Evolutionary conservation across 441 rosid genomes (phyloP), one percentile per base, ranked within the genome.

Genomic region (Capsella rubella): DNA sequence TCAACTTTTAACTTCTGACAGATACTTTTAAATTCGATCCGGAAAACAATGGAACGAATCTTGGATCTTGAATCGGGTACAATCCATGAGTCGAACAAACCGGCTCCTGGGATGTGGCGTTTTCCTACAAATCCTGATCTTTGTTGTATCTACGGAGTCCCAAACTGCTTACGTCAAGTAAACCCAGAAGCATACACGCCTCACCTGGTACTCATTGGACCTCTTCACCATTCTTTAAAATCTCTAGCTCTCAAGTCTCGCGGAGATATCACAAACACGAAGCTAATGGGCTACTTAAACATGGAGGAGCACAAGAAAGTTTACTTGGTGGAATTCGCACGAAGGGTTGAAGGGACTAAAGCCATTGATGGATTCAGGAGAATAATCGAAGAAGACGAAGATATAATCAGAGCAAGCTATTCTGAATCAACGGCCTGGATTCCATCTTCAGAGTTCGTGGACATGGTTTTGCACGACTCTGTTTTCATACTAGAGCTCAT

Each of bases 381-480:
- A 31, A 32, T 13, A 5, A 40, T 37, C 5, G 1, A 53, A 25
- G 3, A 43, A 11, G 14, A 61, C 0, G 46, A 32, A 18, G 45
- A 35, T 3, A 27, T 25, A 0, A 67, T 67, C 15, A 67, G 71
- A 34, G 51, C 39, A 49, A 66, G 67, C 60, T 74, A 74, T 8
- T 29, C 39, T 0, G 79, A 74, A 37, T 67, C 78, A 58, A 74
- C 51, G 15, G 37, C 64, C 0, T 74, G 73, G 68, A 67, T 74
- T 27, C 0, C 12, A 49, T 50, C 78, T 59, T 0, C 2, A 16
- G 5, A 67, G 5, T 79, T 70, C 0, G 53, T 67, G 11, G 52
- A 58, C 0, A 66, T 75, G 71, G 25, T 79, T 28, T 0, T 74
- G 0, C 46, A 28, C 4, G 68, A 74, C 45, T 67, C 73, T 40